Percentiles rank a stretch among this genome's conserved stretches.
phyloP scores from a whole-genome alignment of 495 filamentous ascomycete genomes.

The Penicillium desertorum region DNA sequence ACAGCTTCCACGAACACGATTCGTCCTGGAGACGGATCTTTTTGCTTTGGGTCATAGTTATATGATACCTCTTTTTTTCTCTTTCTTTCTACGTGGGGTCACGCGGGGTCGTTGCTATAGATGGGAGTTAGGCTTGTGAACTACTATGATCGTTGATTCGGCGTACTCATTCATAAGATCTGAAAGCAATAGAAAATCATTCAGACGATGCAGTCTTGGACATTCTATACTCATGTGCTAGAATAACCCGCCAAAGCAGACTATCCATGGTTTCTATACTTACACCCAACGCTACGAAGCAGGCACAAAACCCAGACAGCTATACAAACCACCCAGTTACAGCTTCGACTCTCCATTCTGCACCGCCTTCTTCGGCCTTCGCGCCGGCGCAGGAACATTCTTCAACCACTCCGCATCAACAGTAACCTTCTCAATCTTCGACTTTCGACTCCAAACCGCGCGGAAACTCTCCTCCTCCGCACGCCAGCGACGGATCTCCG shows the following conservation, averaged over 20 bases:
- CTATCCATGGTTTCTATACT: background rate
- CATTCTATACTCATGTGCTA: background rate
- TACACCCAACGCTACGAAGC: background rate
- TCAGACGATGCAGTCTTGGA: background rate
- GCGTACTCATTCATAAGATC: constrained; percentile 10
- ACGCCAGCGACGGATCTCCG: constrained; percentile 63
- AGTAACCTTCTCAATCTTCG: constrained; percentile 55
- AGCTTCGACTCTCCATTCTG: constrained; percentile 35
- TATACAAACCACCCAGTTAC: constrained; percentile 19
- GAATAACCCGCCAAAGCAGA: background rate
- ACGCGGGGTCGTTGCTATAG: constrained; percentile 23
- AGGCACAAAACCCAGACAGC: background rate
- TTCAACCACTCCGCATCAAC: constrained; percentile 58
- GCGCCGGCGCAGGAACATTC: constrained; percentile 45
- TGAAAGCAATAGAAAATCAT: constrained; percentile 13
- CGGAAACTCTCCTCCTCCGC: constrained; percentile 61
- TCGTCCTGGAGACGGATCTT: constrained; percentile 16
- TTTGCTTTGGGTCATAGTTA: constrained; percentile 15
- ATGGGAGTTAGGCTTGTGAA: constrained; percentile 11
- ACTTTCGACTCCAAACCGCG: constrained; percentile 51
- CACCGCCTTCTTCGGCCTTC: constrained; percentile 36
- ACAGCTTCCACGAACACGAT: constrained; percentile 4
- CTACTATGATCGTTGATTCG: constrained; percentile 1
- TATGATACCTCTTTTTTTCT: constrained; percentile 8
- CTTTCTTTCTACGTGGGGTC: constrained; percentile 3